Percentiles rank a stretch among this genome's conserved stretches.
Conservation (phyloP, 371 early-diverging fungal genomes). For the Apophysomyces trapeziformis region DNA sequence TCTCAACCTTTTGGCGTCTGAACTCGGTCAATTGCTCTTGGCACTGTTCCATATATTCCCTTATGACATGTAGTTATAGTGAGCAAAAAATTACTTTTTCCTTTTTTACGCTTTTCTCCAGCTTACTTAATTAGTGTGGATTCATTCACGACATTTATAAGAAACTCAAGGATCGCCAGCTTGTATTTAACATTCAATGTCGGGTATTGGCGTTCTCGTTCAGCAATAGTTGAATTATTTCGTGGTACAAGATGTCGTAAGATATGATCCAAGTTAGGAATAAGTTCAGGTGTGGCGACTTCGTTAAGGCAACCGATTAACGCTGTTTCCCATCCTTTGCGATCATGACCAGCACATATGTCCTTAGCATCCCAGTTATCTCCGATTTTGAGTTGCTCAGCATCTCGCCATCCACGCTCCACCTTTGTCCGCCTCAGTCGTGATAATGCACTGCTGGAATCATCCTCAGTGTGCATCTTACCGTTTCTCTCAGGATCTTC, state of each 20-base stretch:
- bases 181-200: slow-evolving; percentile 41
- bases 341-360: slow-evolving; percentile 33
- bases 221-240: slow-evolving; percentile 36
- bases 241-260: slow-evolving; percentile 47
- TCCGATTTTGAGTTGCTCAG: slow-evolving; percentile 34
- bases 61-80: slow-evolving; percentile 3
- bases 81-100: too few species aligned
- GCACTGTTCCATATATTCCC: slow-evolving; percentile 74
- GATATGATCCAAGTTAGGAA: slow-evolving; percentile 44
- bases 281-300: slow-evolving; percentile 45
- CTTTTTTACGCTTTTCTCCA: not conserved
- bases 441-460: slow-evolving; percentile 15
- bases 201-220: slow-evolving; percentile 50
- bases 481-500: slow-evolving; percentile 13
- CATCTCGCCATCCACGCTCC: slow-evolving; percentile 45
- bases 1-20: slow-evolving; percentile 66
- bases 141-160: slow-evolving; percentile 49
- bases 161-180: slow-evolving; percentile 43
- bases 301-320: slow-evolving; percentile 55
- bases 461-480: slow-evolving; percentile 14
- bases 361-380: slow-evolving; percentile 50
- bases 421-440: slow-evolving; percentile 22
- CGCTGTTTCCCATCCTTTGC: slow-evolving; percentile 50
- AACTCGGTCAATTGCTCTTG: slow-evolving; percentile 68
- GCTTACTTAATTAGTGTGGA: slow-evolving; percentile 47